phyloP scores from a whole-genome alignment of 345 rosid genomes.

The Eucalyptus sp. region DNA sequence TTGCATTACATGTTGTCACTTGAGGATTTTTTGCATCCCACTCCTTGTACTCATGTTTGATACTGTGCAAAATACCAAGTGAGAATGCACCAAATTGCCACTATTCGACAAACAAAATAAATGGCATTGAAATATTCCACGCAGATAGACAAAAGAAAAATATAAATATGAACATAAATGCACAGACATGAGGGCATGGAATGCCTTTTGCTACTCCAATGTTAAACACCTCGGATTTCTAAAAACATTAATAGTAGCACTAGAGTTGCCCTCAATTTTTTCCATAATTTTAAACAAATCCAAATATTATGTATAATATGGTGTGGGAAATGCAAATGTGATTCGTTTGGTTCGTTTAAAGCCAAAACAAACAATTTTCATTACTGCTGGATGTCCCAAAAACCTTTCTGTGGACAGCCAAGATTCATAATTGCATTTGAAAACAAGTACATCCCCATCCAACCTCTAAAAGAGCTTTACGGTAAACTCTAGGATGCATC shows the following conservation, averaged over 20 bases:
- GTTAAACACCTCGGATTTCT: not conserved
- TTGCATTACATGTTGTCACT: conserved; percentile 83
- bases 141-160: not conserved
- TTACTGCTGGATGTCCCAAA: not conserved
- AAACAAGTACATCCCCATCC: not conserved
- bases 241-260: not conserved
- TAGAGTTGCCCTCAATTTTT: not conserved
- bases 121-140: not conserved
- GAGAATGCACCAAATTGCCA: not conserved
- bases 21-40: conserved; percentile 86
- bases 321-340: not conserved
- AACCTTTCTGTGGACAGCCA: not conserved
- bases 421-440: not conserved
- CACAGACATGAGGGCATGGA: not conserved
- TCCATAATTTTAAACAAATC: not conserved
- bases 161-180: not conserved
- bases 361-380: not conserved
- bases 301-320: not conserved
- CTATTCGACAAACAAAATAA: not conserved
- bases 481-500: not conserved
- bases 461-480: not conserved
- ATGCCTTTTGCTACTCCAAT: not conserved
- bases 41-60: conserved; percentile 87
- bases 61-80: conserved; percentile 34
- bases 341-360: not conserved